phyloP scores from a whole-genome alignment of 805 yeast genomes.

The Ogataea degrootiae region DNA sequence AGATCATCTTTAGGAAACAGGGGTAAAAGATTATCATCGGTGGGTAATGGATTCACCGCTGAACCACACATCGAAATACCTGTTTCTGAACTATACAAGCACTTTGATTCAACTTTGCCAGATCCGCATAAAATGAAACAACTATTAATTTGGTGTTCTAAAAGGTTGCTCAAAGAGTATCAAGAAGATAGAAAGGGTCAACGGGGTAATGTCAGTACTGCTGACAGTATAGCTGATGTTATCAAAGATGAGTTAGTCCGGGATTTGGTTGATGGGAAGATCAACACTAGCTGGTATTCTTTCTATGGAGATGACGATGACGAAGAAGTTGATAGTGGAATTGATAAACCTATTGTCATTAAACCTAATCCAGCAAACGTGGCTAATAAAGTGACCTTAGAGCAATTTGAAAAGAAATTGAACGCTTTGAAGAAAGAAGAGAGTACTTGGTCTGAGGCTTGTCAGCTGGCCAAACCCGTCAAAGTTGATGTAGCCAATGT shows the following conservation, averaged over 20 bases:
- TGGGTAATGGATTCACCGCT: conserved; percentile 68
- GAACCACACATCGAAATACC: conserved; percentile 63
- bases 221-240: conserved; percentile 52
- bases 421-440: conserved; percentile 41
- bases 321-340: conserved; percentile 11
- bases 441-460: conserved; percentile 36
- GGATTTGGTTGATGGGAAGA: conserved; percentile 54
- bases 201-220: conserved; percentile 15
- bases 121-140: conserved; percentile 74
- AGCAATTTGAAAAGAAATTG: conserved; percentile 41
- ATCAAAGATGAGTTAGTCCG: conserved; percentile 59
- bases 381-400: conserved; percentile 44
- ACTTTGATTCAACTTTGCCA: conserved; percentile 55
- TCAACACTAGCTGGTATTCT: conserved; percentile 68
- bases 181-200: neutral
- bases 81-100: conserved; percentile 51
- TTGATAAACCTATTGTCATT: conserved; percentile 30
- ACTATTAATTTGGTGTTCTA: conserved; percentile 62
- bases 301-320: conserved; percentile 26
- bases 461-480: conserved; percentile 3
- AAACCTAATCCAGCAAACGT: conserved; percentile 59
- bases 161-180: conserved; percentile 34
- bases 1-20: conserved; percentile 51
- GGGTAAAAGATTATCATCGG: conserved; percentile 69
- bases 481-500: conserved; percentile 13